These are phyloP conservation scores for Moesziomyces parantarcticus DNA, from an alignment of 1,284 basidiomycete genomes.

Conservation along the genomic window DNA sequence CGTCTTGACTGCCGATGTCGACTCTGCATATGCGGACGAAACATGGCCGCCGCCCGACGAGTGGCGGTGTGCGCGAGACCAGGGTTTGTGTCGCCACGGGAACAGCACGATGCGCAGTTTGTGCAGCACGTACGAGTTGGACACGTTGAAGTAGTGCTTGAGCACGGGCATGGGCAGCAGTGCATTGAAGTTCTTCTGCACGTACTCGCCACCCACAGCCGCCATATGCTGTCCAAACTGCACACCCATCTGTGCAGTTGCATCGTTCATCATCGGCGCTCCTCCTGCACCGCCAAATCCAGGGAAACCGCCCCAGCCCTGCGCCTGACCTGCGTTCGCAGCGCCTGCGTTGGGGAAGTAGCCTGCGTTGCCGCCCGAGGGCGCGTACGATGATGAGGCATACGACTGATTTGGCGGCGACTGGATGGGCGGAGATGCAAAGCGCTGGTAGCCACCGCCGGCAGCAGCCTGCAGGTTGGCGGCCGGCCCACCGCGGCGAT, in stretches of 20 bases:
- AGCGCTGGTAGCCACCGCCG: conserved; percentile 47
- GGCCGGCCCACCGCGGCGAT: conserved; percentile 27
- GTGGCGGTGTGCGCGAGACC: conserved; percentile 62
- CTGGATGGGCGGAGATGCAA: conserved; percentile 46
- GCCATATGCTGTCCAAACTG: conserved; percentile 93
- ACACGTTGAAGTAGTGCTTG: conserved; percentile 96
- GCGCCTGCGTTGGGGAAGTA: conserved; percentile 22
- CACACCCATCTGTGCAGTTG: conserved; percentile 95
- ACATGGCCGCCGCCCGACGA: conserved; percentile 28
- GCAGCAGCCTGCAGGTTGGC: conserved; percentile 31
- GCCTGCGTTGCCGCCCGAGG: conserved; percentile 5
- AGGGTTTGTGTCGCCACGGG: conserved; percentile 83
- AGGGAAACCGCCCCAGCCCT: conserved; percentile 24
- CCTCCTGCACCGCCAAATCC: conserved; percentile 27
- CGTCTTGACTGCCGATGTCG: conserved; percentile 17
- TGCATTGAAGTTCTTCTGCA: conserved; percentile 79
- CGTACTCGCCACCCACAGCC: conserved; percentile 91
- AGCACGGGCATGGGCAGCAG: conserved; percentile 70
- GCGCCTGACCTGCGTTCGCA: conserved; percentile 8
- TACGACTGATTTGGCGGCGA: conserved; percentile 22
- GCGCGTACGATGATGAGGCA: conserved; percentile 13
- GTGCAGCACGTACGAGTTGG: conserved; percentile 91
- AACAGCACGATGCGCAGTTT: conserved; percentile 92
- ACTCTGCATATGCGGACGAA: conserved; percentile 29
- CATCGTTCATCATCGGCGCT: conserved; percentile 77